Evolutionary conservation across 306 rosid species (phyloP).

Genomic region (Castanopsis chinensis): DNA sequence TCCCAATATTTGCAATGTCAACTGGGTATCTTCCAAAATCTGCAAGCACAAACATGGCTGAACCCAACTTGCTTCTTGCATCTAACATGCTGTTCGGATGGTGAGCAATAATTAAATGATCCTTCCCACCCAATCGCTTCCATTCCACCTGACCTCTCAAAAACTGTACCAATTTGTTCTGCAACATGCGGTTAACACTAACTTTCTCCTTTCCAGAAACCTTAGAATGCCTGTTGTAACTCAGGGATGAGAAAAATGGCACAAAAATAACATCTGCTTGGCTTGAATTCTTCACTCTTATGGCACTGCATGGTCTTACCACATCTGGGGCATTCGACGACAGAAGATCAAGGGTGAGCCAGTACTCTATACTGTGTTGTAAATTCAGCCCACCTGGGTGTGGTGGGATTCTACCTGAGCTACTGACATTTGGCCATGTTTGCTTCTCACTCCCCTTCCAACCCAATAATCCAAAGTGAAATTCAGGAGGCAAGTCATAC

Average conservation of each 20-base stretch:
- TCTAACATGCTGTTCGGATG: conserved; percentile 92
- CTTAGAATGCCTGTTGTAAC: conserved; percentile 88
- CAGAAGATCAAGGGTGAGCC: conserved; percentile 96
- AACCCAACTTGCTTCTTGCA: conserved; percentile 70
- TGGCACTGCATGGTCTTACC: conserved; percentile 47
- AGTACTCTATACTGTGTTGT: conserved; percentile 86
- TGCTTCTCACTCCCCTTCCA: conserved; percentile 77
- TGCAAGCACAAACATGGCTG: conserved; percentile 90
- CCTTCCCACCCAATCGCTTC: conserved; percentile 67
- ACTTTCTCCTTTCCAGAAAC: conserved; percentile 52
- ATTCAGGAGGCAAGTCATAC: conserved; percentile 90
- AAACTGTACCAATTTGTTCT: conserved; percentile 66
- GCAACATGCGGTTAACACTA: conserved; percentile 64
- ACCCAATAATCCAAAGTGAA: conserved; percentile 85
- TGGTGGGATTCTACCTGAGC: conserved; percentile 45
- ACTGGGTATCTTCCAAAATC: conserved; percentile 93
- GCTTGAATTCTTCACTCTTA: conserved; percentile 78
- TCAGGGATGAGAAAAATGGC: conserved; percentile 87
- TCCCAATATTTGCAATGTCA: conserved; percentile 74
- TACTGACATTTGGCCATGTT: conserved; percentile 70
- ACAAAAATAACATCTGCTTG: conserved; percentile 83
- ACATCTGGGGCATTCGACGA: conserved; percentile 39
- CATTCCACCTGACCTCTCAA: conserved; percentile 57
- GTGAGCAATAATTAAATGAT: conserved; percentile 84
- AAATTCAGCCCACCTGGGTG: conserved; percentile 94